A percentile compares a stretch with the other conserved stretches of the same genome.
These are phyloP conservation scores for Leccinum arenicola DNA, from an alignment of 768 basidiomycete species.

Conservation along the genomic window DNA sequence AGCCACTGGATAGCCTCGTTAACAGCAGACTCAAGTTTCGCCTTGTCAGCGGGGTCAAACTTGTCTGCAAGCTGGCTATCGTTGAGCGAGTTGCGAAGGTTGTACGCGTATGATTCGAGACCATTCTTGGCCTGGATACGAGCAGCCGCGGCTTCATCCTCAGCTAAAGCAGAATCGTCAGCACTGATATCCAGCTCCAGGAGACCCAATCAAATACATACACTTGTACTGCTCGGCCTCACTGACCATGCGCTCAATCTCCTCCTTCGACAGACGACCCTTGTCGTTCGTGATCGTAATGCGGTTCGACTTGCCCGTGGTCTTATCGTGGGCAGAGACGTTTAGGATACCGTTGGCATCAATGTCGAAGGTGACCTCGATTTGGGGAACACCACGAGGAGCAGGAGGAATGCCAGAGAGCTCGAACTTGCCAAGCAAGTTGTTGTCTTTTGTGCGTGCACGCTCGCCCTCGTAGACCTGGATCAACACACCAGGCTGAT, in stretches of 20 bases:
- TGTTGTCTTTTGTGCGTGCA: constrained; percentile 98
- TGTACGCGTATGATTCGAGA: constrained; percentile 93
- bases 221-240: constrained; percentile 94
- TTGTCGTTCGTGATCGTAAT: constrained; percentile 97
- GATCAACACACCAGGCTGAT: constrained; percentile 97
- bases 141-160: constrained; percentile 82
- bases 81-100: constrained; percentile 83
- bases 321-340: constrained; percentile 94
- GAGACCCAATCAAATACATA: constrained; percentile 27
- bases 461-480: constrained; percentile 99
- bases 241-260: constrained; percentile 95
- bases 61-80: constrained; percentile 88
- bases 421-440: constrained; percentile 97
- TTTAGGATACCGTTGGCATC: constrained; percentile 97
- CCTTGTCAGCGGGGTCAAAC: constrained; percentile 83
- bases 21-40: constrained; percentile 76
- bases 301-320: constrained; percentile 92
- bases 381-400: constrained; percentile 95
- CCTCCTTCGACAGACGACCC: constrained; percentile 94
- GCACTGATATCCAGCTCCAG: constrained; percentile 10
- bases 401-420: constrained; percentile 95
- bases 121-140: constrained; percentile 88
- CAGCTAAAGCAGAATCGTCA: constrained; percentile 41
- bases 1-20: constrained; percentile 86
- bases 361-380: constrained; percentile 98